These are phyloP conservation scores for Camelina hispida DNA, from an alignment of 345 rosid species.

Conservation along the genomic window DNA sequence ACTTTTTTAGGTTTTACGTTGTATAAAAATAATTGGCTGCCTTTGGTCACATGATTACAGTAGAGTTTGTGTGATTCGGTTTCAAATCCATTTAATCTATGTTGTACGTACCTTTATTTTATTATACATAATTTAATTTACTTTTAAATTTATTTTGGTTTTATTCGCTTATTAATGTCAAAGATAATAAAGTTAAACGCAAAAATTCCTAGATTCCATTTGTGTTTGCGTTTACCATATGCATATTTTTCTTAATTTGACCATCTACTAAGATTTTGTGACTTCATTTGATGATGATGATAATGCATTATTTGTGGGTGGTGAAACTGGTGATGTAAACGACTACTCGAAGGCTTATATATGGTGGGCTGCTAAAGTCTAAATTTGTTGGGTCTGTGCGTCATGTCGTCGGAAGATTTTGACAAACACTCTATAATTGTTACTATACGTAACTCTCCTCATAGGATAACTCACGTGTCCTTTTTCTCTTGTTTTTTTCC, in stretches of 20 bases:
- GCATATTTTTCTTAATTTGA: neutral
- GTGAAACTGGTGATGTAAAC: neutral
- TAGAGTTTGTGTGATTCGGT: neutral
- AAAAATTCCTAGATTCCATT: neutral
- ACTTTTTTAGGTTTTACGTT: neutral
- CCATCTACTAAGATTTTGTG: neutral
- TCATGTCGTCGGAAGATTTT: constrained; percentile 14
- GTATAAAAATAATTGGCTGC: neutral
- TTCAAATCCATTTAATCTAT: neutral
- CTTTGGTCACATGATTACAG: neutral
- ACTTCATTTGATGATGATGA: neutral
- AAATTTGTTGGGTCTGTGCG: neutral
- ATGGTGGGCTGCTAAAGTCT: constrained; percentile 1
- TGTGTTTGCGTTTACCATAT: neutral
- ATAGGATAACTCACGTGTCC: constrained; percentile 8
- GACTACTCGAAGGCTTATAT: constrained; percentile 2
- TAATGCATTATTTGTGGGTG: neutral
- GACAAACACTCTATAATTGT: constrained; percentile 15
- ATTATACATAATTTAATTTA: neutral
- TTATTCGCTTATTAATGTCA: neutral
- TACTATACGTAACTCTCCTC: neutral
- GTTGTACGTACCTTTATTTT: neutral
- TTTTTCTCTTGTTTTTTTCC: neutral
- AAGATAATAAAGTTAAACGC: neutral
- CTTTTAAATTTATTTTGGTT: neutral